phyloP scores from a whole-genome alignment of 1,284 basidiomycete genomes.

The Rhizoctonia solani region DNA sequence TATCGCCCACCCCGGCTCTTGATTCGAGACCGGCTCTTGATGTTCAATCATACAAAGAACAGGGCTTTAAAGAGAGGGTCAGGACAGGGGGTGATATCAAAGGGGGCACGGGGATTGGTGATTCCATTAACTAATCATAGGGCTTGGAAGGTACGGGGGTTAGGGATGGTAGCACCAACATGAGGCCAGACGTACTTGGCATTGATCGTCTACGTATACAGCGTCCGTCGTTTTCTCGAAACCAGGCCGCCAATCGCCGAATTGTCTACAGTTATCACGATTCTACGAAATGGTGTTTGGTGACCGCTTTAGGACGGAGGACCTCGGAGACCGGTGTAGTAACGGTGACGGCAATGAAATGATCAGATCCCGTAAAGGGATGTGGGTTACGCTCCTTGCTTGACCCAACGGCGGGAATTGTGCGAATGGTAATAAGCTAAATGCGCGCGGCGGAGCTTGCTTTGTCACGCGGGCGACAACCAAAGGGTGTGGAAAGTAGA shows the following conservation, averaged over 20 bases:
- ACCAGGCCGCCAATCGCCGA: constrained; percentile 26
- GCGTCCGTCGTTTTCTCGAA: too few relatives aligned
- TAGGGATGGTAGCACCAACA: constrained; percentile 25
- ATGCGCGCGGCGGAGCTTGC: constrained; percentile 17
- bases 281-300: too few relatives aligned
- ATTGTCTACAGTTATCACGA: constrained; percentile 24
- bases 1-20: too few relatives aligned
- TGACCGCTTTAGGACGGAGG: too few relatives aligned
- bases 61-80: background rate
- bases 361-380: background rate
- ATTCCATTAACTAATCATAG: background rate
- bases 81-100: constrained; percentile 6
- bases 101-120: background rate
- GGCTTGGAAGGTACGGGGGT: constrained; percentile 33
- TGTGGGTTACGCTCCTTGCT: constrained; percentile 5
- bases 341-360: constrained; percentile 17
- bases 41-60: background rate
- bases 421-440: constrained; percentile 25
- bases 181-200: constrained; percentile 26
- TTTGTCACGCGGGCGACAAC: constrained; percentile 16
- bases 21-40: background rate
- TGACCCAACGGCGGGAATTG: constrained; percentile 29
- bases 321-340: background rate
- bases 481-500: background rate
- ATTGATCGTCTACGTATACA: constrained; percentile 27